Percentiles rank a stretch among this genome's conserved stretches.
phyloP scores from a whole-genome alignment of 73 alveolate genomes.

The Stentor roeselii region DNA sequence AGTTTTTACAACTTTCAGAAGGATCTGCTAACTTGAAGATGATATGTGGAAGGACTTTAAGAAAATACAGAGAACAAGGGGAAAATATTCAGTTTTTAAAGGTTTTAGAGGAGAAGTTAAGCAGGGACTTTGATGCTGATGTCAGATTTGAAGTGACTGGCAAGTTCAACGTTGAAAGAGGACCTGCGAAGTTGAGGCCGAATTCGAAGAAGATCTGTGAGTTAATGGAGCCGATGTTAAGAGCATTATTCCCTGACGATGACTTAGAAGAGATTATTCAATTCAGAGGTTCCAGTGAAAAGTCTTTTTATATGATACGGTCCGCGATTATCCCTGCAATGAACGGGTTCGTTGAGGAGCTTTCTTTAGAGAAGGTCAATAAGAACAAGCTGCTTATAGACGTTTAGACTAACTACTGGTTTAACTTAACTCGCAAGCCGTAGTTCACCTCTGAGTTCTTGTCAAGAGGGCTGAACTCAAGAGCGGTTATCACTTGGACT shows the following conservation, averaged over 20 bases:
- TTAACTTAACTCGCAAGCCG: not conserved
- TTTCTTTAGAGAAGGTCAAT: not conserved
- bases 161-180: not conserved
- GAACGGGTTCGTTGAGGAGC: not conserved
- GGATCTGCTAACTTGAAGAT: not conserved
- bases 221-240: not conserved
- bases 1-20: not conserved
- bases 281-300: not conserved
- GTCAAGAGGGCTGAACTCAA: not conserved
- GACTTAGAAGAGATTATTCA: slow-evolving; percentile 4
- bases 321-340: not conserved
- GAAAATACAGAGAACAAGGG: not conserved
- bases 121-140: slow-evolving; percentile 23
- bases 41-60: not conserved
- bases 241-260: slow-evolving; percentile 6
- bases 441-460: not conserved
- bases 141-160: slow-evolving; percentile 7
- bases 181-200: not conserved
- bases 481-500: not conserved
- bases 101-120: not conserved
- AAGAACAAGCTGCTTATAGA: not conserved
- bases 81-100: no score
- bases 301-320: not conserved
- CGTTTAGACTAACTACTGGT: not conserved
- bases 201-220: not conserved